Evolutionary conservation across 345 rosid genomes (phyloP).

Genomic region (Citrus hindsii): DNA sequence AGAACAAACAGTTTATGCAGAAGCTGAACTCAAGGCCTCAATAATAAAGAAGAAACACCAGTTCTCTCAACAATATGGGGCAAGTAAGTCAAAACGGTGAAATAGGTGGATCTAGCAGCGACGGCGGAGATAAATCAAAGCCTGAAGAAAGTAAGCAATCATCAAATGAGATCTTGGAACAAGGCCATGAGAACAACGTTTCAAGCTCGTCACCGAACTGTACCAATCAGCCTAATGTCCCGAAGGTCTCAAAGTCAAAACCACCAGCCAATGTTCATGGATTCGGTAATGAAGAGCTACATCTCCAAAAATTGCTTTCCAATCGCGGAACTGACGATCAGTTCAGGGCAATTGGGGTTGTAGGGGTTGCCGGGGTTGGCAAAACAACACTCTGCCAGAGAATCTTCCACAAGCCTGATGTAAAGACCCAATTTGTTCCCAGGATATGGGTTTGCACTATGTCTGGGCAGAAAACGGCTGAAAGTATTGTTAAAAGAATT

Average conservation of each 20-base stretch:
- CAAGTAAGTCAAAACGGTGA: background rate
- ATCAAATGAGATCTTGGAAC: background rate
- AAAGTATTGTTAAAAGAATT: background rate
- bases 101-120: background rate
- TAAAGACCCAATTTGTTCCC: constrained; percentile 16
- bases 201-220: background rate
- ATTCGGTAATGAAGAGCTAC: background rate
- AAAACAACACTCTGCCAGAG: constrained; percentile 12
- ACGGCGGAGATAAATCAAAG: background rate
- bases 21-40: background rate
- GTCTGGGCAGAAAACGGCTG: background rate
- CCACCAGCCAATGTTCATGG: background rate
- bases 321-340: background rate
- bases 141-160: background rate
- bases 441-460: constrained; percentile 11
- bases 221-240: background rate
- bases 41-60: background rate
- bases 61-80: background rate
- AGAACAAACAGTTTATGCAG: too few species aligned
- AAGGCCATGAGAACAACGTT: background rate
- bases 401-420: background rate
- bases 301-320: constrained; percentile 8
- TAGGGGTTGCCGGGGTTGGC: background rate
- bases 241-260: background rate
- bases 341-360: constrained; percentile 16